A percentile compares a stretch with the other conserved stretches of the same genome.
These are phyloP conservation scores for Leptographium lundbergii DNA, from an alignment of 2,329 filamentous ascomycete genomes.

Conservation along the genomic window DNA sequence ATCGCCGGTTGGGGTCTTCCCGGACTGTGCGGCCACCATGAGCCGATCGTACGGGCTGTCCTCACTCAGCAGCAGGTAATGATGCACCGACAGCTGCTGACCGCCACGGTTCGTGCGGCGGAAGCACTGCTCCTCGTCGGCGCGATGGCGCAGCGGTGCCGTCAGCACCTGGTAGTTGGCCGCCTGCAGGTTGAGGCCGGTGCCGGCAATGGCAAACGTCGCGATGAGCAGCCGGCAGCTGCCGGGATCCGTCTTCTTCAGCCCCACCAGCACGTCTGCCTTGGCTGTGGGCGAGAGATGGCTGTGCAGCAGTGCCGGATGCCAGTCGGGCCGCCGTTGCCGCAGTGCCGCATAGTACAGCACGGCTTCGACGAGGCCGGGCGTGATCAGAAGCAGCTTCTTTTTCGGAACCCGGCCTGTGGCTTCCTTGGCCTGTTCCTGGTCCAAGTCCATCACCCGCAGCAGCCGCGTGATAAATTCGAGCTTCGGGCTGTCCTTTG, in stretches of 20 bases:
- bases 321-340: background rate
- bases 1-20: background rate
- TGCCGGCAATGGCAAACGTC: constrained; percentile 1
- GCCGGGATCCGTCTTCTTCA: background rate
- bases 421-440: background rate
- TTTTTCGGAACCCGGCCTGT: background rate
- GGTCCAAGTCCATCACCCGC: background rate
- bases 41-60: constrained; percentile 8
- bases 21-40: constrained; percentile 3
- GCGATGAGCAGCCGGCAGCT: constrained; percentile 2
- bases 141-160: constrained; percentile 1
- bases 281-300: constrained; percentile 1
- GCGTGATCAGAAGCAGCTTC: constrained; percentile 7
- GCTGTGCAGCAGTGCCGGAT: constrained; percentile 6
- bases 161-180: constrained; percentile 8
- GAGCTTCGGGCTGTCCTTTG: constrained; percentile 2
- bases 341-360: constrained; percentile 4
- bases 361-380: constrained; percentile 4
- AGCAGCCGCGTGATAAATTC: constrained; percentile 1
- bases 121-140: constrained; percentile 3
- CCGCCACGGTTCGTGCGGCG: constrained; percentile 5
- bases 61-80: constrained; percentile 7
- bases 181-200: constrained; percentile 5
- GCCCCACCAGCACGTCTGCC: background rate
- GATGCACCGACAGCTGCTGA: constrained; percentile 7